Base-by-base conservation (phyloP, 768 basidiomycete species). In the Rhodotorula paludigena region DNA sequence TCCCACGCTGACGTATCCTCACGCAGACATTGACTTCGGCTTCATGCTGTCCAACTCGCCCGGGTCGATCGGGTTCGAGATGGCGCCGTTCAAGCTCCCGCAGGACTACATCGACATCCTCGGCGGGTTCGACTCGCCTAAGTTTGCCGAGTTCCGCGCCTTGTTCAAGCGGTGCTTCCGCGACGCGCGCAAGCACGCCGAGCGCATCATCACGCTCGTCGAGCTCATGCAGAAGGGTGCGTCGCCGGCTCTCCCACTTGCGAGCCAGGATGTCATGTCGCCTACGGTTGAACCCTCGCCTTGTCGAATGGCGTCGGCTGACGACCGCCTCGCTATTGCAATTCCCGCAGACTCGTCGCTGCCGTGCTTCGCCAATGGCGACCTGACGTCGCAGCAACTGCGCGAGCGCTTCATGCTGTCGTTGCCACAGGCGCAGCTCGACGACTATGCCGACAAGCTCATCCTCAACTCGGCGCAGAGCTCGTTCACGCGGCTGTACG, bases 31-130 rank as follows among this genome's bases (percentile, higher is more conserved):
- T 68, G 96, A 98, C 78, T 99, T 98, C 77, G 96, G 96, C 4
- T 98, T 98, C 81, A 94, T 98, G 83, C 83, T 98, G 41, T 89
- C 89, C 49, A 97, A 97, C 78, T 92, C 93, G 2, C 96, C 96
- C 0, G 94, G 94, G 28, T 94, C 94, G 77, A 89, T 99, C 70
- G 90, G 94, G 35, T 98, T 99, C 77, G 96, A 99, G 80, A 94
- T 93, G n/a, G 93, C 96, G 4, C 96, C 96, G 2, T 99, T 99
- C 84, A 99, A 99, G 78, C 80, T 98, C 20, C 87, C 92, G 14
- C 82, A 88, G 60, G 96, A 99, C 78, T 99, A 99, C 78, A 83
- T 99, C 60, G 94, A 98, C 73, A 89, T 99, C 36, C 82, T 99
- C 38, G 96, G 96, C 15, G 94, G 94, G 6, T 80, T 89, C 48